A percentile compares a stretch with the other conserved stretches of the same genome.
These are phyloP conservation scores for Achaetomiella virescens DNA, from an alignment of 495 filamentous ascomycete genomes.

Conservation along the genomic window DNA sequence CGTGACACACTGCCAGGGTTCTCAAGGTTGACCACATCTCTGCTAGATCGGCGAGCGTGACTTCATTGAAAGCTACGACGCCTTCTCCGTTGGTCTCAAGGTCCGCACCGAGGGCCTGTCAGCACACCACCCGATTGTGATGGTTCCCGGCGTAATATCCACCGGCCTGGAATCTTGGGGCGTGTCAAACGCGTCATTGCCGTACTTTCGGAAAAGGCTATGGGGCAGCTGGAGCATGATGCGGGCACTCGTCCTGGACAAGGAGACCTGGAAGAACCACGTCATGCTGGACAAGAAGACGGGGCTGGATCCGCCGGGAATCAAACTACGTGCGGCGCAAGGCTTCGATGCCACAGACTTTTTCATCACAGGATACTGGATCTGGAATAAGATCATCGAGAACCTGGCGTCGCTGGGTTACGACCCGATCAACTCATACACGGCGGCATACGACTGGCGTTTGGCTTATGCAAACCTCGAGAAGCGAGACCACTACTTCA, in stretches of 20 bases:
- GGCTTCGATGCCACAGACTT: constrained; percentile 99
- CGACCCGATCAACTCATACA: constrained; percentile 92
- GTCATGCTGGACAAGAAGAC: constrained; percentile 93
- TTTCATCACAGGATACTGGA: constrained; percentile 87
- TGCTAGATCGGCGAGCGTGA: constrained; percentile 75
- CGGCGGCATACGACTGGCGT: constrained; percentile 97
- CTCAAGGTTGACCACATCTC: constrained; percentile 1
- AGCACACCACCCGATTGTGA: constrained; percentile 85
- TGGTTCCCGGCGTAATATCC: constrained; percentile 96
- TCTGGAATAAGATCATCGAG: constrained; percentile 97
- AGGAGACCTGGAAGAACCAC: constrained; percentile 89
- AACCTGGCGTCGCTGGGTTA: constrained; percentile 94
- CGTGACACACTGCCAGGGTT: neutral
- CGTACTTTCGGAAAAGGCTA: constrained; percentile 85
- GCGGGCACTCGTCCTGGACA: constrained; percentile 85
- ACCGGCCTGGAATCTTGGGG: constrained; percentile 97
- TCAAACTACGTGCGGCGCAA: constrained; percentile 91
- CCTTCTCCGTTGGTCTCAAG: constrained; percentile 82
- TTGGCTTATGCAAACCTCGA: constrained; percentile 87
- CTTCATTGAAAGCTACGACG: constrained; percentile 76
- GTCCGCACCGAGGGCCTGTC: constrained; percentile 72
- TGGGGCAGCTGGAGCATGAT: constrained; percentile 99
- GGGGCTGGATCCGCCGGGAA: constrained; percentile 83
- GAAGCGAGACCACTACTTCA: constrained; percentile 86
- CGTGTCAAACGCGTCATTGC: constrained; percentile 68